Percentiles rank a stretch among this genome's conserved stretches.
These are phyloP conservation scores for Pulveroboletus sp. DNA, from an alignment of 768 basidiomycete genomes.

Conservation along the genomic window DNA sequence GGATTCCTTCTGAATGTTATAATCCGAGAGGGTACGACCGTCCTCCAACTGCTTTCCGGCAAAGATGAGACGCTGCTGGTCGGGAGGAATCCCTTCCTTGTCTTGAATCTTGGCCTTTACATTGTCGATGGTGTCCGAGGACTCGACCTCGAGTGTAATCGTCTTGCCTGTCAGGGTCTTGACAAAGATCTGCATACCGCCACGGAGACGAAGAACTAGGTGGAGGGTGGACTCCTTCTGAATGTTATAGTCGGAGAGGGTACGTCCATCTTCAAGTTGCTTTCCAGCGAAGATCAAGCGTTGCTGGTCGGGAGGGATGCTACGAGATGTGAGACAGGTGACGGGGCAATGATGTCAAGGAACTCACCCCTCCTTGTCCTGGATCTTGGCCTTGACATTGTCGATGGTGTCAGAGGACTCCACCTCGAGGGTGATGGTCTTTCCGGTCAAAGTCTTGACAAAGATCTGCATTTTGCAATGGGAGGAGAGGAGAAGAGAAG, in stretches of 20 bases:
- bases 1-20: slow-evolving; percentile 88
- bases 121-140: slow-evolving; percentile 83
- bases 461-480: slow-evolving; percentile 53
- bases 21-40: slow-evolving; percentile 85
- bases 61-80: slow-evolving; percentile 88
- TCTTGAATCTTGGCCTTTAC: slow-evolving; percentile 93
- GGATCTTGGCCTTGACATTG: slow-evolving; percentile 42
- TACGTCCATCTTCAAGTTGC: slow-evolving; percentile 92
- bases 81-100: slow-evolving; percentile 86
- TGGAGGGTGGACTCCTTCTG: slow-evolving; percentile 96
- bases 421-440: slow-evolving; percentile 57
- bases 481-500: background rate
- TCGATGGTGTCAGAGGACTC: slow-evolving; percentile 28
- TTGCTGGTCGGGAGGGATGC: slow-evolving; percentile 86
- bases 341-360: fast-evolving
- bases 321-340: slow-evolving; percentile 3
- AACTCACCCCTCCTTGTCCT: slow-evolving; percentile 63
- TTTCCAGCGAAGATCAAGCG: slow-evolving; percentile 97
- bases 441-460: slow-evolving; percentile 84
- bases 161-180: slow-evolving; percentile 88
- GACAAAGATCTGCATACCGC: slow-evolving; percentile 84
- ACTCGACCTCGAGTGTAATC: slow-evolving; percentile 87
- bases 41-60: slow-evolving; percentile 93
- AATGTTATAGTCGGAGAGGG: slow-evolving; percentile 85
- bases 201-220: slow-evolving; percentile 82